Conservation (phyloP, 2,329 filamentous ascomycete genomes). For the Alternaria postmessia region DNA sequence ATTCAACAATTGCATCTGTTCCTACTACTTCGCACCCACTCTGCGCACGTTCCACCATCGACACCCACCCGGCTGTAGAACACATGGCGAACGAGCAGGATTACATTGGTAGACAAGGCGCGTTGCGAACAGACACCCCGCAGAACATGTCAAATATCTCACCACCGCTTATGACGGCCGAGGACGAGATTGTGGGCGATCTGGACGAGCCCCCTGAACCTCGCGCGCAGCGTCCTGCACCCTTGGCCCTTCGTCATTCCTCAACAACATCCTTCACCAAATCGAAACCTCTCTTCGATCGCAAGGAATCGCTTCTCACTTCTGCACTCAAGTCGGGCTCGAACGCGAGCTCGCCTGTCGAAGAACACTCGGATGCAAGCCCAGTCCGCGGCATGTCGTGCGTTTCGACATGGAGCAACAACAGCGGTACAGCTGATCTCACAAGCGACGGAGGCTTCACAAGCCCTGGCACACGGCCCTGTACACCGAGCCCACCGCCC, state of each 20-base stretch:
- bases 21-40: neutral
- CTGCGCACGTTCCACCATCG: neutral
- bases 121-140: slow-evolving; percentile 41
- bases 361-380: slow-evolving; percentile 52
- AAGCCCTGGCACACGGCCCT: slow-evolving; percentile 81
- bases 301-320: slow-evolving; percentile 84
- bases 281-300: slow-evolving; percentile 58
- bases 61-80: neutral
- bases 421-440: slow-evolving; percentile 84
- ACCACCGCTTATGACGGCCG: slow-evolving; percentile 42
- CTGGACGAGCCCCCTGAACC: slow-evolving; percentile 89
- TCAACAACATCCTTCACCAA: slow-evolving; percentile 57
- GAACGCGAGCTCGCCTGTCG: slow-evolving; percentile 46
- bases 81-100: slow-evolving; percentile 49
- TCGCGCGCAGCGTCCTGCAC: slow-evolving; percentile 57
- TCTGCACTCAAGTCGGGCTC: slow-evolving; percentile 72
- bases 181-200: slow-evolving; percentile 76
- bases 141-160: slow-evolving; percentile 37
- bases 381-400: slow-evolving; percentile 56
- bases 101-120: slow-evolving; percentile 31
- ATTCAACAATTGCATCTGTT: slow-evolving; percentile 2
- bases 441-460: slow-evolving; percentile 95
- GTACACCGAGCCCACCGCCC: slow-evolving; percentile 86
- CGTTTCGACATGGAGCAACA: slow-evolving; percentile 78
- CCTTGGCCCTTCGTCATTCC: slow-evolving; percentile 49